Evolutionary conservation across 2,329 filamentous ascomycete genomes (phyloP).

Genomic region (Diaporthe longicolla): DNA sequence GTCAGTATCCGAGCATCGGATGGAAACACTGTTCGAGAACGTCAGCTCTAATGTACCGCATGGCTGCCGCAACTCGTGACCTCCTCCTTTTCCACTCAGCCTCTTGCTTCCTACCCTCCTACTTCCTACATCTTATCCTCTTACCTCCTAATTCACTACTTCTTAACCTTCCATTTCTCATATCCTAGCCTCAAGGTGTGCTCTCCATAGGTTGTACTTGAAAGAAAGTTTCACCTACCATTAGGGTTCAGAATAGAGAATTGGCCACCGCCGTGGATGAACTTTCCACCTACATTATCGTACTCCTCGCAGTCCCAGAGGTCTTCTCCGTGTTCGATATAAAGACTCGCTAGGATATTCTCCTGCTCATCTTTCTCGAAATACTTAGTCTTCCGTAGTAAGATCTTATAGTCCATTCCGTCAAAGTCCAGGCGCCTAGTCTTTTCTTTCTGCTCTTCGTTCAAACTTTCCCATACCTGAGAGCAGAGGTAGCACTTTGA

Average conservation of each 20-base stretch:
- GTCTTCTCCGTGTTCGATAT: conserved; percentile 12
- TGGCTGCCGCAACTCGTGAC: too few species aligned
- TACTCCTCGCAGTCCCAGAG: conserved; percentile 34
- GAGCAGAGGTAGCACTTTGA: conserved; percentile 20
- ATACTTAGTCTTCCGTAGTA: fast-evolving
- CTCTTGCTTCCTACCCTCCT: too few species aligned
- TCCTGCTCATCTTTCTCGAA: background rate
- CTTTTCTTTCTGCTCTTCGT: conserved; percentile 17
- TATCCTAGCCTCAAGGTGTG: too few species aligned
- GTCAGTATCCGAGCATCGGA: background rate
- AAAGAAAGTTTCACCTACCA: background rate
- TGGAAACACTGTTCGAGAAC: background rate
- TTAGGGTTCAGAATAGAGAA: conserved; percentile 15
- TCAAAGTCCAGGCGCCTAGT: background rate
- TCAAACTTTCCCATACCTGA: conserved; percentile 28
- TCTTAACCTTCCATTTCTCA: too few species aligned
- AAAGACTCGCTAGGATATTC: background rate
- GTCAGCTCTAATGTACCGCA: background rate
- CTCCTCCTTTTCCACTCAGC: too few species aligned
- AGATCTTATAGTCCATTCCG: conserved; percentile 2
- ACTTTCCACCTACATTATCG: background rate
- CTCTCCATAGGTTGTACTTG: too few species aligned
- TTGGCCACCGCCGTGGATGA: background rate
- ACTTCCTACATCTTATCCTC: too few species aligned
- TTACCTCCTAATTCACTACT: too few species aligned